Evolutionary conservation across 2,329 filamentous ascomycete genomes (phyloP), one percentile per base, ranked within the genome.

Genomic region (Septoria petroselini): DNA sequence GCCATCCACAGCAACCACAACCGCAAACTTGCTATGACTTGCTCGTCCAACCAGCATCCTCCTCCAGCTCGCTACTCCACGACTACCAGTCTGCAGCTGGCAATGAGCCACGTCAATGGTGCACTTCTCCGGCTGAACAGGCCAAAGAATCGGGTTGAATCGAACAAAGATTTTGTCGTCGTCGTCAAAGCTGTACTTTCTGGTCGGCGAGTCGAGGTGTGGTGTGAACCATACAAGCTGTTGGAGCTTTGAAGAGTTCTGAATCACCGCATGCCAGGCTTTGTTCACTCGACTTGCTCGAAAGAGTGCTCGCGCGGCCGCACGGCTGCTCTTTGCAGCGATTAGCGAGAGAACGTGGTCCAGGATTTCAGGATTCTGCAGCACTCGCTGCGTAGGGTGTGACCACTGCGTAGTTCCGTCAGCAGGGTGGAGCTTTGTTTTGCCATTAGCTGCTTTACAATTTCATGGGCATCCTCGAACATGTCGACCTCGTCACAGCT

Each of bases 61-160:
- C 30, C 41, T 11, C 41, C 41, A 44, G 7, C 9, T 29, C 6
- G 29, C 41, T 7, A 31, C 30, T 3, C 41, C 41, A 5, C 41
- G 30, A 6, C n/a, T 37, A 3, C 41, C 41, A 2, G 41, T 37
- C 4, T 14, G 25, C 17, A 44, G 41, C 30, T 34, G 17, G 29
- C 2, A 1, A 2, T 44, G 12, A 2, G 41, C 23, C 4, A 44
- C 8, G 4, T 35, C 8, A 7, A 44, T 19, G 0, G 21, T 44
- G 31, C 41, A 25, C 8, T 44, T 23, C 5, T 8, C 11, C 2
- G 41, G 41, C 11, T 44, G 41, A n/a, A 21, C 15, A 2, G 41
- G 21, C 30, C 30, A 44, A n/a, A 44, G 31, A 6, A 44, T 37
- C 8, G 41, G 41, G 17, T 44, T 44, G 41, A 44, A 44, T 6